These are phyloP conservation scores for Simplicillium aogashimaense DNA, from an alignment of 2,329 filamentous ascomycete species.

Conservation along the genomic window DNA sequence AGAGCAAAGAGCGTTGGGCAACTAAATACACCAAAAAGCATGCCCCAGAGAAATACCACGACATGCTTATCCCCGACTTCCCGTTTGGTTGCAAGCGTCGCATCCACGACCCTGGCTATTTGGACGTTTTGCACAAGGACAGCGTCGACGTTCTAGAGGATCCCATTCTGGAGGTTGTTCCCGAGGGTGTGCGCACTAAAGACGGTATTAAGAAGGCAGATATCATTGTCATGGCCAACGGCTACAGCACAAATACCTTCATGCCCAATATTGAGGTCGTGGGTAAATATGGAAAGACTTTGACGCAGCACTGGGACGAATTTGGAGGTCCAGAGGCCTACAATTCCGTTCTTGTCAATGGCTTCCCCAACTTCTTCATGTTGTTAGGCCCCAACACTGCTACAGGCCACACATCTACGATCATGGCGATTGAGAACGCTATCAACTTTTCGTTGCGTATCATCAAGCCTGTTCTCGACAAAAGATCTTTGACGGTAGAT, in stretches of 20 bases:
- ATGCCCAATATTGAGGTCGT: conserved; percentile 41
- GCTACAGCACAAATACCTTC: conserved; percentile 46
- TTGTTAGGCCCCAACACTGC: conserved; percentile 51
- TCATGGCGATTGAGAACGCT: conserved; percentile 51
- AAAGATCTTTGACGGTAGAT: conserved; percentile 18
- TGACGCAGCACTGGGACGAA: conserved; percentile 46
- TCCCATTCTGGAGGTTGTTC: conserved; percentile 35
- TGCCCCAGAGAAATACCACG: conserved; percentile 50
- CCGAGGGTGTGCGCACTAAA: conserved; percentile 23
- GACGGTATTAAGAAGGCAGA: conserved; percentile 40
- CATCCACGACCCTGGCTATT: conserved; percentile 48
- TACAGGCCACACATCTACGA: conserved; percentile 51
- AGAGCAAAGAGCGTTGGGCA: conserved; percentile 22
- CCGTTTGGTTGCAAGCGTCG: conserved; percentile 54
- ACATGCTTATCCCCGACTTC: conserved; percentile 52
- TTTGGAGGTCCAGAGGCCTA: conserved; percentile 55
- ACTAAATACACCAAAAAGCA: conserved; percentile 30
- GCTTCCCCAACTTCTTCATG: conserved; percentile 58
- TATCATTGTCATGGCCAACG: conserved; percentile 51
- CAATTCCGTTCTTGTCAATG: conserved; percentile 44
- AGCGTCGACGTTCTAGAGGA: conserved; percentile 38
- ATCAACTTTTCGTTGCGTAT: conserved; percentile 50
- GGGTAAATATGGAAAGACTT: conserved; percentile 36
- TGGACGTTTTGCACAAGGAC: conserved; percentile 36
- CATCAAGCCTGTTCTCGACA: conserved; percentile 35